Percentiles rank a stretch among this genome's conserved stretches.
phyloP scores from a whole-genome alignment of 2,329 filamentous ascomycete species.

The Berkeleyomyces basicola region DNA sequence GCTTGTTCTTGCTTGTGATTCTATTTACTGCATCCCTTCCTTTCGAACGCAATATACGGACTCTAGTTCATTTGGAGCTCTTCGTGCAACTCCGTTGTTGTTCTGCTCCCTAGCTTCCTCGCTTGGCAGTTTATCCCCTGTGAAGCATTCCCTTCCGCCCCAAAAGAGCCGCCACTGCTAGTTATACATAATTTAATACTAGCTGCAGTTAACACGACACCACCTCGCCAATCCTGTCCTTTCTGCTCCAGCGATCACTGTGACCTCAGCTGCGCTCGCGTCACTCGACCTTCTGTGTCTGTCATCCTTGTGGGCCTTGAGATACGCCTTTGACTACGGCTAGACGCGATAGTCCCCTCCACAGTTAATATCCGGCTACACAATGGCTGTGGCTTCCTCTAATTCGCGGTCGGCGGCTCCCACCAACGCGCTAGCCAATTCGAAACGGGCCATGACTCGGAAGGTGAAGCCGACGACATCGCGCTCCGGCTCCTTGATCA shows the following conservation, averaged over 20 bases:
- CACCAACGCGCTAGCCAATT: neutral
- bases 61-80: neutral
- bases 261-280: neutral
- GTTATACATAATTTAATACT: neutral
- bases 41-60: neutral
- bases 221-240: neutral
- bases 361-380: neutral
- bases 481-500: neutral
- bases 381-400: neutral
- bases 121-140: neutral
- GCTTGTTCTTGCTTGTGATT: neutral
- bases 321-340: too few relatives aligned
- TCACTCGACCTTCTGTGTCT: neutral
- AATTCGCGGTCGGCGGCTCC: neutral
- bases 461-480: neutral
- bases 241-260: too few relatives aligned
- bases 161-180: neutral
- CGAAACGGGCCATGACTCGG: neutral
- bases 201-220: neutral
- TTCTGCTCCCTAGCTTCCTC: neutral
- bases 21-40: neutral
- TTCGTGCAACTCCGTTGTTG: neutral
- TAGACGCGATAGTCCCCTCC: too few relatives aligned
- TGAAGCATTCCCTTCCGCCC: neutral
- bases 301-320: too few relatives aligned